Evolutionary conservation across 805 yeast genomes (phyloP).

Genomic region (Sugiyamaella mastotermitis): DNA sequence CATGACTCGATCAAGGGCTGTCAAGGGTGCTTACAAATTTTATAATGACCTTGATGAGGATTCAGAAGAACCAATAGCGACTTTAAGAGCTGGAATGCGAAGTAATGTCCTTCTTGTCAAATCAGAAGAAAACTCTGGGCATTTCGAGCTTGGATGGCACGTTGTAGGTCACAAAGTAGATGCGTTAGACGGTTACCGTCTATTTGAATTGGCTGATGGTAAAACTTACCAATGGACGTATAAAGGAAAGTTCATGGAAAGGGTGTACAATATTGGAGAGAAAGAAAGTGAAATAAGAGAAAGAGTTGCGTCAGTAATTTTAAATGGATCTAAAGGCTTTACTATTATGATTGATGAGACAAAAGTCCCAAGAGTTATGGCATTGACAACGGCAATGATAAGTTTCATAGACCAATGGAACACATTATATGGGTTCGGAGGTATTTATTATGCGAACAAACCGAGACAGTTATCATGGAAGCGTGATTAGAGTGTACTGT

Average conservation of each 20-base stretch:
- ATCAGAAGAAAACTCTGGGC: conserved; percentile 39
- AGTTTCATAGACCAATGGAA: conserved; percentile 66
- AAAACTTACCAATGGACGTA: conserved; percentile 60
- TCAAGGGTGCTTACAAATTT: conserved; percentile 60
- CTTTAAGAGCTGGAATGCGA: conserved; percentile 54
- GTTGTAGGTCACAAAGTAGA: conserved; percentile 54
- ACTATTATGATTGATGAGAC: conserved; percentile 48
- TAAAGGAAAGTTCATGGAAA: conserved; percentile 51
- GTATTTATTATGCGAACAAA: conserved; percentile 53
- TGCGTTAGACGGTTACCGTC: conserved; percentile 53
- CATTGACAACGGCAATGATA: conserved; percentile 52
- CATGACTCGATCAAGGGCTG: conserved; percentile 59
- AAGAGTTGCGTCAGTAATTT: conserved; percentile 52
- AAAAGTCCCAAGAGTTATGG: conserved; percentile 52
- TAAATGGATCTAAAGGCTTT: conserved; percentile 51
- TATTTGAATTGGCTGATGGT: conserved; percentile 57
- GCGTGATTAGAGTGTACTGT: conserved; percentile 40
- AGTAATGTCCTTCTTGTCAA: conserved; percentile 52
- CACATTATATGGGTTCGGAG: conserved; percentile 55
- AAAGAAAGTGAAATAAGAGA: conserved; percentile 59
- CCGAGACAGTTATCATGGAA: conserved; percentile 49
- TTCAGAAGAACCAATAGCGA: conserved; percentile 52
- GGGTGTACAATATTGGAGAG: conserved; percentile 54
- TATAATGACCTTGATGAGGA: conserved; percentile 46
- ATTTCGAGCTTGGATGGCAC: conserved; percentile 60